These are phyloP conservation scores for Pseudotulostoma volvatum DNA, from an alignment of 495 filamentous ascomycete genomes.

Conservation along the genomic window DNA sequence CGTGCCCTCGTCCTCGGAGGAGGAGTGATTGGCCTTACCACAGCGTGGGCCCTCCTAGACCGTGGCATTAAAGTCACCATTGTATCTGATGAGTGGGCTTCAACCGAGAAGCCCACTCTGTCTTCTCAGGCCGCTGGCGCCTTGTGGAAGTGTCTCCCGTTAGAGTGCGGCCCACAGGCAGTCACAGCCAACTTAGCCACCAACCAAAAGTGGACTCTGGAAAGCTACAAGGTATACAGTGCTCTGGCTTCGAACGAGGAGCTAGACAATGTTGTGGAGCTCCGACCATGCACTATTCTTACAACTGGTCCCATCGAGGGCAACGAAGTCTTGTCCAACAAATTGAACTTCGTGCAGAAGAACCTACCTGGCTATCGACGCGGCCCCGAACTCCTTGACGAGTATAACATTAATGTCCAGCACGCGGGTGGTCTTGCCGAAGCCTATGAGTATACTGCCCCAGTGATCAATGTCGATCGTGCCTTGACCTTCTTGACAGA, in stretches of 20 bases:
- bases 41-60: constrained; percentile 32
- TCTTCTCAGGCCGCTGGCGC: constrained; percentile 36
- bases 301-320: constrained; percentile 20
- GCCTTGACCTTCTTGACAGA: constrained; percentile 28
- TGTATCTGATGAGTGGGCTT: constrained; percentile 29
- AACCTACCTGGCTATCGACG: constrained; percentile 24
- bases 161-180: constrained; percentile 31
- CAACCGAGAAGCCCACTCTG: constrained; percentile 13
- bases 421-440: constrained; percentile 28
- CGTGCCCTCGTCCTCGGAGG: constrained; percentile 31
- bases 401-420: constrained; percentile 20
- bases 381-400: constrained; percentile 20
- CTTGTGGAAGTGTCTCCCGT: constrained; percentile 35
- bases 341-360: constrained; percentile 12
- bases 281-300: constrained; percentile 25
- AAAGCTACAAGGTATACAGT: constrained; percentile 26
- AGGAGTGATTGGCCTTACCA: constrained; percentile 28
- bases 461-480: constrained; percentile 33
- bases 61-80: constrained; percentile 33
- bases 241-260: constrained; percentile 20
- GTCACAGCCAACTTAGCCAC: constrained; percentile 21
- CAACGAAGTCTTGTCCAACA: constrained; percentile 14
- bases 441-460: constrained; percentile 30
- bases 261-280: constrained; percentile 23
- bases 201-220: constrained; percentile 30